Conservation (phyloP, 2,329 filamentous ascomycete species). For the Aureobasidium sp. region DNA sequence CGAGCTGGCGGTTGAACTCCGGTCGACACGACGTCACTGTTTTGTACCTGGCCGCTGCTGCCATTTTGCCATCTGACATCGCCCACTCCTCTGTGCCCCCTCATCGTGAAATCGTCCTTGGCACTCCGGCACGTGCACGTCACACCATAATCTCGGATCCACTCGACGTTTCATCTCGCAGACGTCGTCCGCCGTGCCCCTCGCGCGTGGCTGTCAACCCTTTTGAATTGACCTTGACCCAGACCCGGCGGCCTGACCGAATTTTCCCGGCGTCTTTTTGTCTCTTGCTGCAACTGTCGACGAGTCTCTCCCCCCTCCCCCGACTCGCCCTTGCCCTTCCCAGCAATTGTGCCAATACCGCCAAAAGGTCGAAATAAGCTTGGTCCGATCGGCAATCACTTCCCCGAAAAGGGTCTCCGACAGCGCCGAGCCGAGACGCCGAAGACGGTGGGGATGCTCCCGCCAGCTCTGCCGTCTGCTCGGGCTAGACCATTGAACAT, state of each 20-base stretch:
- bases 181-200: conserved; percentile 9
- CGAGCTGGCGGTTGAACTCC: neutral
- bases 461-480: neutral
- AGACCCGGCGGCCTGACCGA: neutral
- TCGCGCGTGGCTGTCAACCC: conserved; percentile 9
- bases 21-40: conserved; percentile 6
- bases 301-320: too few species aligned
- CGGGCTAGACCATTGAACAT: neutral
- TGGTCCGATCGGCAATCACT: neutral
- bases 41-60: neutral
- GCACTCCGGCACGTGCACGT: neutral
- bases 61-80: neutral
- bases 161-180: too few species aligned
- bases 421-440: neutral
- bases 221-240: neutral
- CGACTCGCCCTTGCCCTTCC: neutral
- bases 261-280: neutral
- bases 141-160: conserved; percentile 9
- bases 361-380: neutral
- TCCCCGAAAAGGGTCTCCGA: neutral
- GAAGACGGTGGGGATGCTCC: neutral
- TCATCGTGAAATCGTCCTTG: neutral
- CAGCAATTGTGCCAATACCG: neutral
- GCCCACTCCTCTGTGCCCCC: neutral
- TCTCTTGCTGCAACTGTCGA: neutral